A percentile compares a stretch with the other conserved stretches of the same genome.
Conservation (phyloP, 306 rosid species). For the Mucuna pruriens region DNA sequence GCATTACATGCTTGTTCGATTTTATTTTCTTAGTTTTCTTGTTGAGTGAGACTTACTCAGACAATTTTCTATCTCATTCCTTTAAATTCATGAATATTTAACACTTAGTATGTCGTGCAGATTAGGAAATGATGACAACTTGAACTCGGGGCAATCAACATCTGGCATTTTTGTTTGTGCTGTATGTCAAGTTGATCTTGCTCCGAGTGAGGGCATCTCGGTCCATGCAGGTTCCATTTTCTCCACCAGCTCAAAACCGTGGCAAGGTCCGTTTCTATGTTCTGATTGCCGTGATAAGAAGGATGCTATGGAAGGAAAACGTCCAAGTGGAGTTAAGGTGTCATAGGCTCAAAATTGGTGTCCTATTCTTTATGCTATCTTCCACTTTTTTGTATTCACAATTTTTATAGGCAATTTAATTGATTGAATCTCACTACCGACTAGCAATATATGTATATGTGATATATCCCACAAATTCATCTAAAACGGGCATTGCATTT, state of each 20-base stretch:
- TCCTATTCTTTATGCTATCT: constrained; percentile 46
- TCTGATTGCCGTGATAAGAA: constrained; percentile 85
- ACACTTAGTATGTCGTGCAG: constrained; percentile 50
- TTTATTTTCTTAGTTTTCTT: neutral
- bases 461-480: constrained; percentile 43
- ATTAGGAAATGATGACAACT: constrained; percentile 72
- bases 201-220: constrained; percentile 89
- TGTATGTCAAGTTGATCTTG: constrained; percentile 91
- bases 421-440: constrained; percentile 57
- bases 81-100: neutral
- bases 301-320: constrained; percentile 99
- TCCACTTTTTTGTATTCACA: constrained; percentile 43
- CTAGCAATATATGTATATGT: constrained; percentile 55
- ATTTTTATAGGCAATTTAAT: constrained; percentile 53
- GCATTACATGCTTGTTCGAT: too few relatives aligned
- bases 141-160: constrained; percentile 64
- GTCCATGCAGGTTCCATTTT: constrained; percentile 94
- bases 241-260: constrained; percentile 90
- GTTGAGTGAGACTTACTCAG: neutral
- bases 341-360: constrained; percentile 48
- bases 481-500: constrained; percentile 42
- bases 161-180: constrained; percentile 87
- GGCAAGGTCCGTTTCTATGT: constrained; percentile 98
- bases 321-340: constrained; percentile 88
- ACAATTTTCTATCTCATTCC: neutral